Percentiles rank a stretch among this genome's conserved stretches.
Conservation (phyloP, 306 rosid genomes). For the Vigna hirtella region DNA sequence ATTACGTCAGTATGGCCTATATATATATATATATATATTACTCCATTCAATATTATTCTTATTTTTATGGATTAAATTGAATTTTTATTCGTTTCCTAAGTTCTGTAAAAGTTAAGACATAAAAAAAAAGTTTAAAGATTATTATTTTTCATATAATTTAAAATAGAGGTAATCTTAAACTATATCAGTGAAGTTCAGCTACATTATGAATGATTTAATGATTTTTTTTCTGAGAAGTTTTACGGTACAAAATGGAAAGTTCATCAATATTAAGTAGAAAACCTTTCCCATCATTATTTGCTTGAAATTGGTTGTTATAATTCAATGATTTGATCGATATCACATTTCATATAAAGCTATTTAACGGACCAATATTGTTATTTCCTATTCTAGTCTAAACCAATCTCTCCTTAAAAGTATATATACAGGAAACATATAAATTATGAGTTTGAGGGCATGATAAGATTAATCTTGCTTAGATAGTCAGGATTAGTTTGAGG, state of each 20-base stretch:
- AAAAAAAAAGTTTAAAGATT: background rate
- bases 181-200: background rate
- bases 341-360: background rate
- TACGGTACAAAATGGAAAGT: no score
- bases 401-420: background rate
- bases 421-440: background rate
- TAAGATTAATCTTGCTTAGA: background rate
- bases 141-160: constrained; percentile 17
- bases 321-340: background rate
- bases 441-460: background rate
- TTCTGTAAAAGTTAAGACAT: background rate
- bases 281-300: background rate
- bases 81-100: background rate
- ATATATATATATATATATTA: background rate
- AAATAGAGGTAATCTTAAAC: background rate
- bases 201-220: background rate
- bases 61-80: background rate
- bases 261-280: background rate
- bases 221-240: no score
- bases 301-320: background rate
- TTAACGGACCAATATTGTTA: background rate
- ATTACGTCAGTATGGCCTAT: background rate
- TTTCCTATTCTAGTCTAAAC: background rate
- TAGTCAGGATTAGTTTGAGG: background rate
- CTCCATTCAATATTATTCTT: background rate